These are phyloP conservation scores for Colletotrichum sp. DNA, from an alignment of 2,329 filamentous ascomycete genomes.

Conservation along the genomic window DNA sequence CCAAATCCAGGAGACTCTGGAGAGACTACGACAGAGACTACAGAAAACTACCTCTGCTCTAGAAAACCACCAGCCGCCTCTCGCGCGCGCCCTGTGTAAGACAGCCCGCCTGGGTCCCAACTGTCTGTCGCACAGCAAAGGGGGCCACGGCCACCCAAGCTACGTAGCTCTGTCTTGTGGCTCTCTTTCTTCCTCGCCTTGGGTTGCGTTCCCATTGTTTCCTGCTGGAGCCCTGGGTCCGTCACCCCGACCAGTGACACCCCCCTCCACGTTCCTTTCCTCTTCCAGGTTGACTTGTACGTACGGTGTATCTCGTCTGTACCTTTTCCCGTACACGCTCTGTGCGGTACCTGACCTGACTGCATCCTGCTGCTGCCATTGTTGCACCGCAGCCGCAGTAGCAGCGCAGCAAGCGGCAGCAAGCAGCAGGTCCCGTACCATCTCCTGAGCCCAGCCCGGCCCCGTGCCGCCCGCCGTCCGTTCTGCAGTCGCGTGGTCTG, in stretches of 20 bases:
- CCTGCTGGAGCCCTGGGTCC: not conserved
- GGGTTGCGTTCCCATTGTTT: slow-evolving; percentile 7
- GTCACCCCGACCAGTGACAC: not conserved
- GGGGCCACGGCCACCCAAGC: slow-evolving; percentile 1
- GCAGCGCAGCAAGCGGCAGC: not conserved
- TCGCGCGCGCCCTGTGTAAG: not conserved
- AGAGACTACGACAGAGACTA: not conserved
- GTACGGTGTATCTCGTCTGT: not conserved
- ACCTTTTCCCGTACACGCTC: not conserved
- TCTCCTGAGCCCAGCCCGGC: slow-evolving; percentile 11
- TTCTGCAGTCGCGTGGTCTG: slow-evolving; percentile 14
- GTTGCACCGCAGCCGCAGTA: not conserved
- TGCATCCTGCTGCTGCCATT: not conserved
- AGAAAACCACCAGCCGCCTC: not conserved
- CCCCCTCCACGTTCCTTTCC: not conserved
- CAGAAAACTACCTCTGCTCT: not conserved
- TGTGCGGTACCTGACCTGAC: not conserved
- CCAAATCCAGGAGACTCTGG: not conserved
- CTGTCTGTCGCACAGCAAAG: not conserved
- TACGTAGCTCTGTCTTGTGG: not conserved
- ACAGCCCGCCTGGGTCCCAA: not conserved
- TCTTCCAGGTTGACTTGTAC: not conserved
- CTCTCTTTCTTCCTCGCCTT: not conserved
- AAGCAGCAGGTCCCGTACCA: not conserved
- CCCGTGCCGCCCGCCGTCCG: not conserved